Evolutionary conservation across 2,329 filamentous ascomycete genomes (phyloP), one percentile per base, ranked within the genome.

Genomic region (Alternaria hordeiaustralica): DNA sequence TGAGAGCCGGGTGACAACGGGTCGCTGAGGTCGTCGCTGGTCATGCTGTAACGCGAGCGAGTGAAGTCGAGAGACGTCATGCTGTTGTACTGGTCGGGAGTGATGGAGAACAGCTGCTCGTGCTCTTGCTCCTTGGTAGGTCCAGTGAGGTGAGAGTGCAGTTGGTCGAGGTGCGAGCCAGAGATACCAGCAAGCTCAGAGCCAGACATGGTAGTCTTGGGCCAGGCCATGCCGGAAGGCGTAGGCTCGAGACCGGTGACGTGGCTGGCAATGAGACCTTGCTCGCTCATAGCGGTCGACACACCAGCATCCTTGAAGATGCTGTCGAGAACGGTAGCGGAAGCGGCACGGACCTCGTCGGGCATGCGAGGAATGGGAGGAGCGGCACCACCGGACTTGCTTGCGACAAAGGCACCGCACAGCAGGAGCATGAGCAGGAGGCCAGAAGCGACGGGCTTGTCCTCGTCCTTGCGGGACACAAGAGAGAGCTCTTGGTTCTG

Each of bases 371-470:
- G 92, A 71, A 96, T 90, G 70, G 89, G 88, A 43, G 90, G 88
- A 47, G 89, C 88, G 71, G 89, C 89, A 20, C 90, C 85, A 47
- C 90, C 89, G 68, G 90, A 89, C 82, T 94, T 96, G 30, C 95
- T 97, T 66, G 96, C 91, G 72, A 98, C 94, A 78, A 97, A 97
- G 57, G 96, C 96, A 77, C 96, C 96, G 69, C 97, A 94, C 58
- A 99, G 91, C 77, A 99, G 92, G 71, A 97, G 92, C 93, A 97
- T 97, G 81, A 95, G 91, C 79, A 98, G 86, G 74, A 98, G 83
- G 74, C 93, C 88, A 55, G 93, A 92, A 74, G 94, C 92, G 71
- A 93, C 90, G 65, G 90, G 87, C 63, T 85, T 83, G 61, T 86
- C 85, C 58, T 84, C 80, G 43, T 80, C 78, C 73, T 84, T 82